Base-by-base conservation (phyloP, 2,329 filamentous ascomycete genomes). In the Sphaerulina populicola region DNA sequence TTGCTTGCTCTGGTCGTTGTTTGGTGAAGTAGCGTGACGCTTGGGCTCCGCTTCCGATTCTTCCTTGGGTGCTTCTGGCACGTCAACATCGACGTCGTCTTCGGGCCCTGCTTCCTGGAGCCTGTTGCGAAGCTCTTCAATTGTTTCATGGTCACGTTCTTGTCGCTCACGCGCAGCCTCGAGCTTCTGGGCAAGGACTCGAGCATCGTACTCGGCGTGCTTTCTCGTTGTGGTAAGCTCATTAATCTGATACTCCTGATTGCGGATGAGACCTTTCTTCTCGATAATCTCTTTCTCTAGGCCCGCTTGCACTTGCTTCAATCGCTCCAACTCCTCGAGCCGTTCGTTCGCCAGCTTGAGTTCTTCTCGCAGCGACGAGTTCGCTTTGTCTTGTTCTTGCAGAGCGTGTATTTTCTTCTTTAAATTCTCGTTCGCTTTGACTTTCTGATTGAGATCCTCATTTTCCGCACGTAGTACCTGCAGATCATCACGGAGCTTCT, bases 361-460 rank as follows among this genome's bases (percentile, higher is more conserved):
- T 50, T 76, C 72, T 56, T 73, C 69, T 7, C 71, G 68, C 1
- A 76, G 60, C 3, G 66, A 62, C 15, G 70, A 68, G 23, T 72
- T 66, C 9, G 64, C 65, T 51, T 72, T 73, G 15, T 73, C 71
- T 52, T 74, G 70, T 45, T 75, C 73, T 38, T 74, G 71, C 38
- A 77, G 60, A 3, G 71, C 66, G 54, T 75, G 72, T 29, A 77
- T 76, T 64, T 77, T 77, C 67, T 76, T 76, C 60, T 72, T 74
- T 18, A 77, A 68, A 51, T 77, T 77, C 58, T 77, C 74, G 51
- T 74, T 76, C 18, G 73, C 73, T 52, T 74, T 74, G 23, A 72
- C 68, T 53, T 72, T 74, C 53, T 75, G 72, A 30, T 63, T 66
- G 18, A 76, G 64, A 47, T 76, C 74, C 48, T 75, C 74, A 30